Evolutionary conservation across 257 asterid genomes (phyloP), one percentile per base, ranked within the genome.

Genomic region (Vinca minor): DNA sequence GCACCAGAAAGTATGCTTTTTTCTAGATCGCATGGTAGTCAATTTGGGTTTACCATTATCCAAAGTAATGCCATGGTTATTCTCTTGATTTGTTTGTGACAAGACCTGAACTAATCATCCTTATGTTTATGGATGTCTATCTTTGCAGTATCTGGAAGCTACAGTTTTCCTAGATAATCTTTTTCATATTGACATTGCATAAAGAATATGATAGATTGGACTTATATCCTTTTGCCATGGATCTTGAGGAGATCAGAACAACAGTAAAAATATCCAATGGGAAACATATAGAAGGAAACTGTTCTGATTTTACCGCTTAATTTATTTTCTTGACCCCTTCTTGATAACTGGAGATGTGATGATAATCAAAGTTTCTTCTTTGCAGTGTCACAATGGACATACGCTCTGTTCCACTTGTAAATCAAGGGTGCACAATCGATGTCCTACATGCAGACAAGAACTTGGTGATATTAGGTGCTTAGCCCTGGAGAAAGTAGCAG

Each of bases 401-500:
- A 89, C 96, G 1, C 87, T 89, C 38, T 86, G 96, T 78, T 87
- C 91, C 45, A 87, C 96, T 58, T 89, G 95, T 78, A 89, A 89
- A 81, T 74, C 81, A 21, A 81, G 94, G 84, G 94, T 89, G 58
- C 94, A 87, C 46, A 89, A 89, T 28, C 71, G 94, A 64, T 86
- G 96, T 69, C 96, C 96, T 32, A 89, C 96, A 7, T 86, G 96
- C 76, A 80, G 95, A 73, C 96, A 87, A 84, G 96, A 89, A 72
- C 96, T 87, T 3, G 96, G 96, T 28, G 96, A 89, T 67, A 89
- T 89, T 66, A 76, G 94, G 76, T 89, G 96, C 83, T 82, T 89
- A 74, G 95, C 96, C 11, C 74, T 89, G 65, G 96, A 89, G 67
- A 87, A 89, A 67, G 96, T 89, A 17, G 96, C 96, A 0, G 96